These are phyloP conservation scores for Podospora conica DNA, from an alignment of 495 filamentous ascomycete genomes.

Conservation along the genomic window DNA sequence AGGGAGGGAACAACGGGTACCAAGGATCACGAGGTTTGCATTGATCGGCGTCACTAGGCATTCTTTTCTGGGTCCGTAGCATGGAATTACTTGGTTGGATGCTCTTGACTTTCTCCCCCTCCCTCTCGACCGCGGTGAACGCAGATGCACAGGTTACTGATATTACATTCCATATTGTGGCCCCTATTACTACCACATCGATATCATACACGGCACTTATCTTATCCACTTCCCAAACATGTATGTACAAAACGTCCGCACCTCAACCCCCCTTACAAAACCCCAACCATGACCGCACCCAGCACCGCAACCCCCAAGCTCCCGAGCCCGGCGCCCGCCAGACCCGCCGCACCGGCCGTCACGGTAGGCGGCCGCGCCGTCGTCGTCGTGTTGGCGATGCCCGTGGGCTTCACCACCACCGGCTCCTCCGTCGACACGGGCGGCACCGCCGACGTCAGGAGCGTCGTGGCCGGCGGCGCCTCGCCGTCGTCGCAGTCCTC, in stretches of 20 bases:
- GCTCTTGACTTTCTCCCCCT: neutral
- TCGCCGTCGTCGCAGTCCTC: neutral
- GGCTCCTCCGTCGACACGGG: neutral
- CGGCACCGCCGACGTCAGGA: neutral
- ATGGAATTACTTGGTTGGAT: neutral
- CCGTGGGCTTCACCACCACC: neutral
- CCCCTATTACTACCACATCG: neutral
- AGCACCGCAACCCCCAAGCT: neutral
- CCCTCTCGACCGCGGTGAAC: neutral
- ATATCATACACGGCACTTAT: neutral
- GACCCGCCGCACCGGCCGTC: slow-evolving; percentile 2
- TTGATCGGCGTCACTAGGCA: slow-evolving; percentile 12
- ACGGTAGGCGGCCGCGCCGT: neutral
- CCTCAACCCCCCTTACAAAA: neutral
- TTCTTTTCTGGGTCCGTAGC: neutral
- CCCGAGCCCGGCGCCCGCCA: neutral
- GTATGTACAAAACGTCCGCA: neutral
- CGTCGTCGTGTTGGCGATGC: neutral
- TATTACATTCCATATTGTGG: neutral
- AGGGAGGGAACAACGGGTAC: neutral
- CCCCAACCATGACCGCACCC: neutral
- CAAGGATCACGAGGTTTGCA: slow-evolving; percentile 1
- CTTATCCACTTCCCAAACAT: no score
- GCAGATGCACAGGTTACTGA: neutral
- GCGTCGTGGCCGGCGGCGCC: neutral